Conservation (phyloP, 1,139 yeast species). For the Blastobotrys petasosporus region DNA sequence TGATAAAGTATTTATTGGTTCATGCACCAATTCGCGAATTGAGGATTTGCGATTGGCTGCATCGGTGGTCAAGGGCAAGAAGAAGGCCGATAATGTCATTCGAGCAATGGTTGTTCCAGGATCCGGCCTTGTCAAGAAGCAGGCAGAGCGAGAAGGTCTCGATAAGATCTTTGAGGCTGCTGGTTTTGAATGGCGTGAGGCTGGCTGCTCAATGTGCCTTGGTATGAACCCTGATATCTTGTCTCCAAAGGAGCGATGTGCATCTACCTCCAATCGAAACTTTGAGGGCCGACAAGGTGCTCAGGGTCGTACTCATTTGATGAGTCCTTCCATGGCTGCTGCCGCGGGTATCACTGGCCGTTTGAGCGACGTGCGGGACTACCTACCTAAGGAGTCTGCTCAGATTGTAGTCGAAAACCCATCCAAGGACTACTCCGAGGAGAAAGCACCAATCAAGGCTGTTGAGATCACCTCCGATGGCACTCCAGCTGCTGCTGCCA, state of each 20-base stretch:
- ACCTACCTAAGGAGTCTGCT: constrained; percentile 58
- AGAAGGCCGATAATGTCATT: constrained; percentile 74
- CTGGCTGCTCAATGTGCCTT: constrained; percentile 98
- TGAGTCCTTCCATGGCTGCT: constrained; percentile 99
- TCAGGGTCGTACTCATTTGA: constrained; percentile 87
- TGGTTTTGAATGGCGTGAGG: constrained; percentile 98
- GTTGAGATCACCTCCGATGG: constrained; percentile 30
- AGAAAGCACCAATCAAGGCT: constrained; percentile 44
- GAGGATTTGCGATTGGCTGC: constrained; percentile 98
- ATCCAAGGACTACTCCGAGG: constrained; percentile 66
- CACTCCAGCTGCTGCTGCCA: constrained; percentile 26
- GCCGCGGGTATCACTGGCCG: constrained; percentile 95
- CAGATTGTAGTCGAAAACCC: constrained; percentile 51
- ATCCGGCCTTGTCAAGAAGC: constrained; percentile 85
- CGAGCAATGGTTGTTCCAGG: constrained; percentile 95
- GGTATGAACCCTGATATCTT: constrained; percentile 99
- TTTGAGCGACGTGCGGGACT: constrained; percentile 84
- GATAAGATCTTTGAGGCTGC: constrained; percentile 87
- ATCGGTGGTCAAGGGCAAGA: constrained; percentile 81
- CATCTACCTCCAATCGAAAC: constrained; percentile 96
- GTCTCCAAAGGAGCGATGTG: constrained; percentile 93
- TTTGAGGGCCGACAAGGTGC: constrained; percentile 99
- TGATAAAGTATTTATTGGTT: constrained; percentile 95
- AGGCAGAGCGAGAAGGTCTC: constrained; percentile 92
- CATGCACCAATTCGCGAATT: constrained; percentile 96